Conservation (phyloP, 352 stramenopile genomes). For the Pythium angustatum region DNA sequence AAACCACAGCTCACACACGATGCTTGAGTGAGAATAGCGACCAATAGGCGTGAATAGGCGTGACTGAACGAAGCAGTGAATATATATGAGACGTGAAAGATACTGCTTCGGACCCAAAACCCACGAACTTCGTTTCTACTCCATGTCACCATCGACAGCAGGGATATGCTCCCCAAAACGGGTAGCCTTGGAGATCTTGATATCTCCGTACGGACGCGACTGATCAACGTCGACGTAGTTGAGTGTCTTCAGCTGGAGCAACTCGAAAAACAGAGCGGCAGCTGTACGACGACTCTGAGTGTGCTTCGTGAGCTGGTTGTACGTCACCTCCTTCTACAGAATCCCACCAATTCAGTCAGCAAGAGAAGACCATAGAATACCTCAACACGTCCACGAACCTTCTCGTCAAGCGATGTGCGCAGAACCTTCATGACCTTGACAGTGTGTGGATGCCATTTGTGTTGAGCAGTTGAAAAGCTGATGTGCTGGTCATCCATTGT, state of each 20-base stretch:
- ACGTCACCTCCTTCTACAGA: conserved; percentile 67
- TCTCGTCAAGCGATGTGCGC: conserved; percentile 69
- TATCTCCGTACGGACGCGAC: conserved; percentile 92
- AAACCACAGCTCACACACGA: background rate
- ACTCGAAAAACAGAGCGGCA: conserved; percentile 95
- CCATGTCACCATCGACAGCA: conserved; percentile 60
- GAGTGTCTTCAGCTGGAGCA: conserved; percentile 97
- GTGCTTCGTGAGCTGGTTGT: conserved; percentile 84
- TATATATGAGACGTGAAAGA: conserved; percentile 26
- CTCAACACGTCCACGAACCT: conserved; percentile 32
- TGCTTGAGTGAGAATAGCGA: background rate
- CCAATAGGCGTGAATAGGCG: background rate
- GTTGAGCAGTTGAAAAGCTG: conserved; percentile 57
- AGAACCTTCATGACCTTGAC: conserved; percentile 94
- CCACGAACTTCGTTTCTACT: conserved; percentile 20
- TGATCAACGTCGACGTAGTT: conserved; percentile 97
- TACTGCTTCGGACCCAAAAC: conserved; percentile 16
- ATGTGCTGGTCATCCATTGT: conserved; percentile 34
- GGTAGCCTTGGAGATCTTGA: conserved; percentile 81
- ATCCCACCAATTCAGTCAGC: background rate
- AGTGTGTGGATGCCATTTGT: conserved; percentile 98
- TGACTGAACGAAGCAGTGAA: conserved; percentile 15
- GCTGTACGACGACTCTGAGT: conserved; percentile 87
- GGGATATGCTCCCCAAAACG: conserved; percentile 78
- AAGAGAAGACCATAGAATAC: background rate